Evolutionary conservation across 2,329 filamentous ascomycete species (phyloP), one percentile per base, ranked within the genome.

Genomic region (Arthrinium puccinioides): DNA sequence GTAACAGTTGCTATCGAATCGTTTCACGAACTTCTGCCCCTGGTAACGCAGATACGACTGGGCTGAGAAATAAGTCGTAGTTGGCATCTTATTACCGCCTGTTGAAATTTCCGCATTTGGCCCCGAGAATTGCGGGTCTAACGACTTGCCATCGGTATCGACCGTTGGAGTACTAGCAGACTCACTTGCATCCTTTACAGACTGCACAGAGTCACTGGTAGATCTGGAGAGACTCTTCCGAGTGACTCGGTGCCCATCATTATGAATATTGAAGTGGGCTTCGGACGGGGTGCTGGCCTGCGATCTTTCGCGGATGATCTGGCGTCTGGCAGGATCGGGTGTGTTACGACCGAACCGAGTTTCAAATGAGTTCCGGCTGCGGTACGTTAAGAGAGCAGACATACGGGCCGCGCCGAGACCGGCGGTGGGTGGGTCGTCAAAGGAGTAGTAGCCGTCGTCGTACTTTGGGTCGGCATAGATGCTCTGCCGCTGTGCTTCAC

Each of bases 401-500:
- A 98, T 98, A 53, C 92, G 87, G 19, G 92, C 92, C 7, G 92
- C 92, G 10, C 89, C 88, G 3, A 98, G 75, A 1, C 92, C 92
- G 1, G 88, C 84, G 0, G 80, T 70, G 1, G 92, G 92, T 23
- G 89, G 89, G 50, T 97, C 87, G 21, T 84, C 74, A 52, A 92
- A 94, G 1, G 79, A 54, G 57, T 97, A 98, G 64, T 96, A 97
- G 30, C 92, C 92, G 54, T 97, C 89, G 44, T 96, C 88, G 60
- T 98, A 98, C 66, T 96, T 97, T 21, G 92, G 92, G 57, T 98
- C 92, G 26, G 87, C 89, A 64, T 97, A 98, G 58, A 98, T 97
- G 71, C 84, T 89, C 63, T 92, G 86, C 36, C 87, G 74, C 59
- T 94, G 87, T 4, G 86, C 86, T 58, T 92, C 87, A 28, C 85